These are phyloP conservation scores for Naganishia cerealis DNA, from an alignment of 1,284 basidiomycete species.

Conservation along the genomic window DNA sequence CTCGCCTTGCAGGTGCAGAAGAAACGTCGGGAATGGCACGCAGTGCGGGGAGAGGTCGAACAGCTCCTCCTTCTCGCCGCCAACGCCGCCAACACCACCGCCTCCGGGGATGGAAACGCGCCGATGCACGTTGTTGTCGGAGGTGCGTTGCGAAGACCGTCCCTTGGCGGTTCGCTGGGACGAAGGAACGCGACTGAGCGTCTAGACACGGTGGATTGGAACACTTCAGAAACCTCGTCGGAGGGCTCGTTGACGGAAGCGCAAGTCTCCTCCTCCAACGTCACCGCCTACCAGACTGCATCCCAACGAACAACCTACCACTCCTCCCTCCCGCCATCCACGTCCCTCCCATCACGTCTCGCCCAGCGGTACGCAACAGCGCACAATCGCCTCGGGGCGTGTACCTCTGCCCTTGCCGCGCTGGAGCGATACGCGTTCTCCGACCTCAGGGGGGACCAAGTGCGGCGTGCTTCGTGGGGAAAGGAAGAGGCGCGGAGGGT, in stretches of 20 bases:
- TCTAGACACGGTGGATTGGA: constrained; percentile 8
- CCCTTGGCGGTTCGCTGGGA: constrained; percentile 1
- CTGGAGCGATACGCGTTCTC: constrained; percentile 42
- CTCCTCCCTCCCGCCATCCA: constrained; percentile 46
- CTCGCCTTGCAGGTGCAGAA: background rate
- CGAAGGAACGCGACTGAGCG: constrained; percentile 7
- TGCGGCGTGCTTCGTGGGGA: constrained; percentile 51
- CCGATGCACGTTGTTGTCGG: background rate
- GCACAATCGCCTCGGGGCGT: constrained; percentile 30
- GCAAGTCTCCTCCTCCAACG: constrained; percentile 35
- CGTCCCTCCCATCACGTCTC: constrained; percentile 41
- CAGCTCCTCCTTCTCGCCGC: background rate
- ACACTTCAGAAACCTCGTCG: constrained; percentile 36
- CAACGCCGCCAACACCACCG: background rate
- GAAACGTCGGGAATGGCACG: constrained; percentile 12
- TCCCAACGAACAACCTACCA: constrained; percentile 40
- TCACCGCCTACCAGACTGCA: constrained; percentile 34
- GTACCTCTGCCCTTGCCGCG: constrained; percentile 42
- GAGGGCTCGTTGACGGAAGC: constrained; percentile 31
- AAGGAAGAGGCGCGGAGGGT: constrained; percentile 45
- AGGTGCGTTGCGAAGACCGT: constrained; percentile 8
- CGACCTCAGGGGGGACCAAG: constrained; percentile 51
- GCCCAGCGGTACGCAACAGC: constrained; percentile 42
- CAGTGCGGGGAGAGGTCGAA: constrained; percentile 34
- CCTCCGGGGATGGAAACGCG: background rate